Evolutionary conservation across 2,329 filamentous ascomycete species (phyloP).

Genomic region (Mollisia scopiformis): DNA sequence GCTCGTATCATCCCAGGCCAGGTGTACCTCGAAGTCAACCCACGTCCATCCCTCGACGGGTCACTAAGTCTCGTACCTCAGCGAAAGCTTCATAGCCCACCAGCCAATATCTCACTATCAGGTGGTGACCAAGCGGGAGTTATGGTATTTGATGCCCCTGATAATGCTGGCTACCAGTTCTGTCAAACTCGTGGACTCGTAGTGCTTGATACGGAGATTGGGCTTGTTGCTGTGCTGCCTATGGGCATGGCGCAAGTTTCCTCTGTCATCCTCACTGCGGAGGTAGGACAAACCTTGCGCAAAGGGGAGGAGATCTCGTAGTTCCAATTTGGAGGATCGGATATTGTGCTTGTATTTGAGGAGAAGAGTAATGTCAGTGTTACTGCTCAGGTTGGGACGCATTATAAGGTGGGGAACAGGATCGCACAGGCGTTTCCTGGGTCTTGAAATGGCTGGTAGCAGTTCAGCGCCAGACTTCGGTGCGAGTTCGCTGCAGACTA

Average conservation of each 20-base stretch:
- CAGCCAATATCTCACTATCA: conserved; percentile 1
- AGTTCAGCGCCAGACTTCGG: not conserved
- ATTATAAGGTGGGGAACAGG: conserved; percentile 14
- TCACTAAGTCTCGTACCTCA: conserved; percentile 1
- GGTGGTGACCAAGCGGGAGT: not conserved
- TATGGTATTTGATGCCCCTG: conserved; percentile 32
- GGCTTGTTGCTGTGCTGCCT: conserved; percentile 45
- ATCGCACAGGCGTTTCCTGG: conserved; percentile 9
- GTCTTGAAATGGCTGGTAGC: not conserved
- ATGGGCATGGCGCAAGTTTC: conserved; percentile 50
- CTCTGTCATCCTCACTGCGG: conserved; percentile 40
- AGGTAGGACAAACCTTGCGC: conserved; percentile 23
- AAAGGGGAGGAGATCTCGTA: conserved; percentile 47
- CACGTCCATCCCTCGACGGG: conserved; percentile 12
- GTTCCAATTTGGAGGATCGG: conserved; percentile 48
- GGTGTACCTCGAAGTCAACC: conserved; percentile 42
- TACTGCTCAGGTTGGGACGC: conserved; percentile 11
- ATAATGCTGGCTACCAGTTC: conserved; percentile 45
- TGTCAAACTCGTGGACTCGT: conserved; percentile 43
- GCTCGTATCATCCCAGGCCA: conserved; percentile 41
- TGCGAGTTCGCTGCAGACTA: too few species aligned
- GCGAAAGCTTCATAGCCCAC: conserved; percentile 4
- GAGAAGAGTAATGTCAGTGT: conserved; percentile 13
- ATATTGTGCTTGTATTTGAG: conserved; percentile 44
- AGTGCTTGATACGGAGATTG: conserved; percentile 41